A percentile compares a stretch with the other conserved stretches of the same genome.
These are phyloP conservation scores for Podospora bellae-mahoneyi DNA, from an alignment of 495 filamentous ascomycete genomes.

Conservation along the genomic window DNA sequence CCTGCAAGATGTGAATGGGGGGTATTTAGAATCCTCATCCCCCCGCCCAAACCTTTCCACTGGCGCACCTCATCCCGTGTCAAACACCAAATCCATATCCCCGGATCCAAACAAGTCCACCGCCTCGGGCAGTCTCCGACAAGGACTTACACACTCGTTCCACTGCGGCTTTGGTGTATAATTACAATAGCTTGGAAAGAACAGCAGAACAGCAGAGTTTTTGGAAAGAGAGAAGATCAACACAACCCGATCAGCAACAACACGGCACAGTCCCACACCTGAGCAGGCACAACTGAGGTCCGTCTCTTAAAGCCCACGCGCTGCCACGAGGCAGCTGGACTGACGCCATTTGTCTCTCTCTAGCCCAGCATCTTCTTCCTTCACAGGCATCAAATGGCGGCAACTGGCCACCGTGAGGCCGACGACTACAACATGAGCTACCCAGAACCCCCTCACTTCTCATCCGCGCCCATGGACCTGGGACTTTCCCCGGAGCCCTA, in stretches of 20 bases:
- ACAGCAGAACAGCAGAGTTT: no score
- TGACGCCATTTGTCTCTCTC: constrained; percentile 20
- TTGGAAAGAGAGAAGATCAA: not conserved
- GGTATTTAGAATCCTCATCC: constrained; percentile 38
- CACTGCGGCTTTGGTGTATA: not conserved
- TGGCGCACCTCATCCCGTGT: constrained; percentile 18
- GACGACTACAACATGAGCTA: constrained; percentile 44
- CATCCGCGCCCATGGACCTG: constrained; percentile 40
- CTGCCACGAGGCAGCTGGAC: constrained; percentile 20
- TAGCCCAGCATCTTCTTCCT: constrained; percentile 12
- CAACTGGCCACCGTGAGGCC: constrained; percentile 25
- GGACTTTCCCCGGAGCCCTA: constrained; percentile 41
- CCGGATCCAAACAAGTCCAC: constrained; percentile 9
- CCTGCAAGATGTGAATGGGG: constrained; percentile 25
- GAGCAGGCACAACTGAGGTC: constrained; percentile 10
- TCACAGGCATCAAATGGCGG: constrained; percentile 17
- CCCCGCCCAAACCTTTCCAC: constrained; percentile 19
- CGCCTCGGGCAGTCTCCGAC: constrained; percentile 2
- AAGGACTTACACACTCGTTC: constrained; percentile 12
- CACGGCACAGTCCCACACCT: not conserved
- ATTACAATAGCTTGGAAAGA: not conserved
- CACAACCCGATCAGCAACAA: not conserved
- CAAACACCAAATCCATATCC: constrained; percentile 22
- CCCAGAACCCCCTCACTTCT: constrained; percentile 43
- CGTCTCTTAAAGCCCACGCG: constrained; percentile 15